These are phyloP conservation scores for Blastobotrys ciferrii DNA, from an alignment of 1,139 yeast genomes.

Conservation along the genomic window DNA sequence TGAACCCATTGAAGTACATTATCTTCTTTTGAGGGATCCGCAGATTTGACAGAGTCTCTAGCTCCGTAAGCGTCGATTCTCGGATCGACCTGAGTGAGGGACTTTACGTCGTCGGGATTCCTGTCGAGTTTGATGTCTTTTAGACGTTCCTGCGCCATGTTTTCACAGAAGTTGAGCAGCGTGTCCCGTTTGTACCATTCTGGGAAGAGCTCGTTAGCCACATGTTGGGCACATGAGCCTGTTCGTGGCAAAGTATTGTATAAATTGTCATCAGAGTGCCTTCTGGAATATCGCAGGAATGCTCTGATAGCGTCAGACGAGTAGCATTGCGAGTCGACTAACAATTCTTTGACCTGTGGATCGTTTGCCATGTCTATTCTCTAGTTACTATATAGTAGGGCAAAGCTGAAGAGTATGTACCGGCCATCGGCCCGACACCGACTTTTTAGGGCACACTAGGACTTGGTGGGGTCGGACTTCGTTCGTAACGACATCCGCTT, in stretches of 20 bases:
- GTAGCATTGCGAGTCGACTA: conserved; percentile 27
- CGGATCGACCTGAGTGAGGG: conserved; percentile 28
- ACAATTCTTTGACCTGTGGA: conserved; percentile 20
- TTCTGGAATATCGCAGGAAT: conserved; percentile 30
- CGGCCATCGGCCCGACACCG: background rate
- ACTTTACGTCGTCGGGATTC: background rate
- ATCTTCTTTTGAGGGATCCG: conserved; percentile 25
- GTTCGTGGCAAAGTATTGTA: conserved; percentile 28
- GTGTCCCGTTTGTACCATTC: conserved; percentile 36
- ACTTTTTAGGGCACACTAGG: background rate
- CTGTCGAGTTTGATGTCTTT: background rate
- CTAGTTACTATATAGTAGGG: background rate
- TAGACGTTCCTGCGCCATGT: conserved; percentile 27
- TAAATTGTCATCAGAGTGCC: conserved; percentile 29
- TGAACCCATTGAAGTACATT: conserved; percentile 29
- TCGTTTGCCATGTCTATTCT: conserved; percentile 5
- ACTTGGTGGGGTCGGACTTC: background rate
- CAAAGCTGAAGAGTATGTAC: background rate
- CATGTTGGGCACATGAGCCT: conserved; percentile 30
- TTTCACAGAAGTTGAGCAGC: conserved; percentile 32
- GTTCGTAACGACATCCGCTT: background rate
- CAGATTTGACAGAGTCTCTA: conserved; percentile 25
- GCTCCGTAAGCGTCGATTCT: conserved; percentile 38
- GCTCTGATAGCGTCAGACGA: conserved; percentile 27
- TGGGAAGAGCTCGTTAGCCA: conserved; percentile 31